These are phyloP conservation scores for Eucalyptus curtisii DNA, from an alignment of 345 rosid genomes.

Conservation along the genomic window DNA sequence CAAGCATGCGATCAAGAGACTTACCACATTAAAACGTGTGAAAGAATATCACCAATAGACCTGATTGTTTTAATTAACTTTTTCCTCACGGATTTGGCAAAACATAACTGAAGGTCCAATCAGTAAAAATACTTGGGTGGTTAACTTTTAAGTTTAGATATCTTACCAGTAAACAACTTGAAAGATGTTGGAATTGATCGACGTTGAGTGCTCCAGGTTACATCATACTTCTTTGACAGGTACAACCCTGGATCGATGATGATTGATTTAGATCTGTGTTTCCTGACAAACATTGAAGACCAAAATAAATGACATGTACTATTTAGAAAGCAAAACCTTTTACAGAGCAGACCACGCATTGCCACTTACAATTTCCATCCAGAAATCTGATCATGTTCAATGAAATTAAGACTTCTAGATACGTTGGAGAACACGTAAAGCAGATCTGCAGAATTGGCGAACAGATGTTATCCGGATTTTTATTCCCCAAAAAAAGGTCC, in stretches of 20 bases:
- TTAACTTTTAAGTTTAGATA: background rate
- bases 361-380: conserved; percentile 90
- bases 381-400: conserved; percentile 61
- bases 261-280: conserved; percentile 76
- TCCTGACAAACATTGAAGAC: conserved; percentile 20
- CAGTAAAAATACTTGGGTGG: background rate
- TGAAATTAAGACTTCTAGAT: conserved; percentile 68
- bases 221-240: conserved; percentile 77
- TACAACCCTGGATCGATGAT: conserved; percentile 93
- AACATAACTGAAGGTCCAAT: background rate
- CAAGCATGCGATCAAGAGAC: background rate
- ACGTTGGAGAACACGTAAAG: conserved; percentile 69
- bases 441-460: conserved; percentile 39
- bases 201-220: conserved; percentile 85
- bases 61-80: background rate
- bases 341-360: background rate
- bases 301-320: background rate
- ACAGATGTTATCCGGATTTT: background rate
- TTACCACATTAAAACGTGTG: background rate
- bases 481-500: background rate
- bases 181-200: conserved; percentile 83
- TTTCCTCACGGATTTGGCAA: background rate
- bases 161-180: conserved; percentile 76
- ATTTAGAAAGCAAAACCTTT: background rate
- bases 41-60: background rate